phyloP scores from a whole-genome alignment of 768 basidiomycete species.

The Hebeloma cylindrosporum region DNA sequence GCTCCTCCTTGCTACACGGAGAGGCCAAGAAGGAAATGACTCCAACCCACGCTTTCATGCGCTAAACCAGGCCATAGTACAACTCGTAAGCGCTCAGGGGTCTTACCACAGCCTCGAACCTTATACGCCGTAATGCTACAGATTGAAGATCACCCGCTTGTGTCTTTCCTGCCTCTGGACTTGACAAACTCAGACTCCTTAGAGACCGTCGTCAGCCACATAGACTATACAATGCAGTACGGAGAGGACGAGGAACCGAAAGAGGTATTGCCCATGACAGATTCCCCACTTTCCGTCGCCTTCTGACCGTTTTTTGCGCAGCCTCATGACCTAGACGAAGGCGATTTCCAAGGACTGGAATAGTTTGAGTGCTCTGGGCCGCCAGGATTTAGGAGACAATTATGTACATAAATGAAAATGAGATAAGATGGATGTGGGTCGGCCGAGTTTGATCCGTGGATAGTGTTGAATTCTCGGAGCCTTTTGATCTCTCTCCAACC shows the following conservation, averaged over 20 bases:
- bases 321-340: slow-evolving; percentile 93
- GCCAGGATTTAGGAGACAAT: slow-evolving; percentile 1
- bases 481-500: slow-evolving; percentile 9
- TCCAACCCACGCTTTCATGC: slow-evolving; percentile 86
- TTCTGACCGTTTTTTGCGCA: slow-evolving; percentile 32
- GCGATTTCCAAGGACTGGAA: slow-evolving; percentile 81
- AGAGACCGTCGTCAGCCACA: slow-evolving; percentile 88
- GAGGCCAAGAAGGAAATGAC: slow-evolving; percentile 53
- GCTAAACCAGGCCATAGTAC: slow-evolving; percentile 92
- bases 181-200: slow-evolving; percentile 87
- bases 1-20: slow-evolving; percentile 68
- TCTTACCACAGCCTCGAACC: slow-evolving; percentile 1
- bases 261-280: slow-evolving; percentile 52
- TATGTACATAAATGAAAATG: slow-evolving; percentile 7
- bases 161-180: slow-evolving; percentile 95
- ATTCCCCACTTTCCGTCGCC: slow-evolving; percentile 10
- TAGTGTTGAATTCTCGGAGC: slow-evolving; percentile 9
- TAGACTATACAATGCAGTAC: slow-evolving; percentile 98
- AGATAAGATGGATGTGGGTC: slow-evolving; percentile 2
- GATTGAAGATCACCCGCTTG: slow-evolving; percentile 99
- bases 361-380: slow-evolving; percentile 24
- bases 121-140: slow-evolving; percentile 32
- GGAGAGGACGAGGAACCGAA: slow-evolving; percentile 98
- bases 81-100: slow-evolving; percentile 60
- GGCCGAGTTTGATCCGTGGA: slow-evolving; percentile 7